phyloP scores from a whole-genome alignment of 192 early-diverging fungal species.

The Podila minutissima region DNA sequence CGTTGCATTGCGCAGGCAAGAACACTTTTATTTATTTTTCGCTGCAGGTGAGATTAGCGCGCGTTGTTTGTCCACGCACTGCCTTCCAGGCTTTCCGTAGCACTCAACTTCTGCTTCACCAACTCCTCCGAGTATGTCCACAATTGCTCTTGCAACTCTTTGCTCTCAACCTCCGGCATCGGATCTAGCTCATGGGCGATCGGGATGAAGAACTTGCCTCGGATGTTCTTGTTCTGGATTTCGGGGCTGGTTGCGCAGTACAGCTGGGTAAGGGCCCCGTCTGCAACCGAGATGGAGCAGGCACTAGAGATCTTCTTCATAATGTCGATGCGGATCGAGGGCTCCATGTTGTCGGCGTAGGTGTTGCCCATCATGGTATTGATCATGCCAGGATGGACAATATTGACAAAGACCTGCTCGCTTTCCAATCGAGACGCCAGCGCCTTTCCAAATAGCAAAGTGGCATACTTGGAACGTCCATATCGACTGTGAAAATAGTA shows the following conservation, averaged over 20 bases:
- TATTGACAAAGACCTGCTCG: constrained; percentile 31
- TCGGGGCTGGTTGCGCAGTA: constrained; percentile 60
- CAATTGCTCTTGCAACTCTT: constrained; percentile 6
- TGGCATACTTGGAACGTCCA: constrained; percentile 56
- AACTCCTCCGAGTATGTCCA: constrained; percentile 22
- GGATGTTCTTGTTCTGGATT: constrained; percentile 44
- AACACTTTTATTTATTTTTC: too few species aligned
- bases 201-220: constrained; percentile 16
- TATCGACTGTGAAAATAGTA: constrained; percentile 21
- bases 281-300: neutral
- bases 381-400: constrained; percentile 54
- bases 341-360: constrained; percentile 9
- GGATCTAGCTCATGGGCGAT: neutral
- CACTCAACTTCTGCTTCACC: neutral
- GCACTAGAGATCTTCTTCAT: neutral
- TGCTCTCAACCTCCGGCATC: neutral
- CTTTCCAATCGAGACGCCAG: constrained; percentile 38
- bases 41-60: too few species aligned
- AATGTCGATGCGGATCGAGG: too few species aligned
- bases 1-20: too few species aligned
- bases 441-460: constrained; percentile 51
- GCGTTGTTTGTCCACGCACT: too few species aligned
- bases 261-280: constrained; percentile 57
- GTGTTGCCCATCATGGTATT: neutral
- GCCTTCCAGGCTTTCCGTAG: too few species aligned